Base-by-base conservation (phyloP, 163 green algal species). In the Scenedesmus sp. region DNA sequence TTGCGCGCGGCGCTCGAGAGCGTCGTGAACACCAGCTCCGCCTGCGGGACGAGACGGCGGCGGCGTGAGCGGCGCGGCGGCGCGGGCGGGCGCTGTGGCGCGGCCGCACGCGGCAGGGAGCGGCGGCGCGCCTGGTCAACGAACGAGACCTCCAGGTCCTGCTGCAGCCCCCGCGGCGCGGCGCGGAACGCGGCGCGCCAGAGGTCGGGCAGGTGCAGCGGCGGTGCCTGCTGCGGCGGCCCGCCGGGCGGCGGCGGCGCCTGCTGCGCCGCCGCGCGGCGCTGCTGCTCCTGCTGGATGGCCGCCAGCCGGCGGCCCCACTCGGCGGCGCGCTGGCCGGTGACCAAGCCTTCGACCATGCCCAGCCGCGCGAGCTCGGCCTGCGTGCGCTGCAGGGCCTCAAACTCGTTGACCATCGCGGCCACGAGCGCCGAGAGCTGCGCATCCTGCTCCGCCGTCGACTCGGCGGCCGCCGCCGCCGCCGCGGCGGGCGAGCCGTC, bases 11-110 rank as follows among this genome's bases (percentile, higher is more conserved):
- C 96, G 82, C 81, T 91, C 77, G 84, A 93, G 15, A 99, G 84
- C 7, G 96, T 99, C 36, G 95, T 96, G 85, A 99, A 99, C 48
- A 99, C 95, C 80, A 99, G 95, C 84, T 99, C 95, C 11, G 96
- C 96, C 56, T 77, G 53, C 36, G 22, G 20, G 18, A 5, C 13
- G 11, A 29, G 3, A 10, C 22, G 51, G 51, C 20, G 51, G 51
- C 51, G 22, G 20, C 51, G 10, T 6, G 6, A 26, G 11, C 5
- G 51, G 20, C 51, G 51, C 51, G 10, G 24, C 15, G 65, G 6
- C 39, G 65, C 24, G 42, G 60, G 17, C 39, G 28, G 50, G 54
- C 50, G 34, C 20, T 34, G 22, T 26, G 29, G 50, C 50, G 13
- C 50, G 18, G 7, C 5, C 50, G 50, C 18, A 26, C 50, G 18